Percentiles rank a stretch among this genome's conserved stretches.
phyloP scores from a whole-genome alignment of 768 basidiomycete species.

The Termitomyces sp. region DNA sequence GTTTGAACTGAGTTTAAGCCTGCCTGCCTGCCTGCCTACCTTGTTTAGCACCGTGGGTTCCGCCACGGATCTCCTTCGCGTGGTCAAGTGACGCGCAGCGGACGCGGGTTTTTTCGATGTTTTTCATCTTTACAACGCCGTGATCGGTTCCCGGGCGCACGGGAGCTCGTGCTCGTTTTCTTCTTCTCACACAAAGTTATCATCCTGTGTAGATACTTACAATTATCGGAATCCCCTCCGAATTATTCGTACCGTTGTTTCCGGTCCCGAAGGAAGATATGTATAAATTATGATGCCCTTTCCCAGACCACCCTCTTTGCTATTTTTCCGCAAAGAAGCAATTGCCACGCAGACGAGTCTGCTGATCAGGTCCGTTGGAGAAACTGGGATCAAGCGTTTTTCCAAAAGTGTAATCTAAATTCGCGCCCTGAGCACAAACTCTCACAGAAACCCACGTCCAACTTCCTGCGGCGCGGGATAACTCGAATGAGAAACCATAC shows the following conservation, averaged over 20 bases:
- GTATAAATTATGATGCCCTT: background rate
- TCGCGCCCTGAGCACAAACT: background rate
- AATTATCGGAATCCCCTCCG: background rate
- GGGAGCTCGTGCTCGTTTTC: background rate
- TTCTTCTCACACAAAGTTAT: background rate
- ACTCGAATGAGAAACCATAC: background rate
- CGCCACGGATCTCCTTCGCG: background rate
- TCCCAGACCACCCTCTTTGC: background rate
- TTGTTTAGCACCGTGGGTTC: background rate
- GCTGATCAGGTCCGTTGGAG: background rate
- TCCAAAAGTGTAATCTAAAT: background rate
- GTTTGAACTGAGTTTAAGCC: conserved; percentile 23
- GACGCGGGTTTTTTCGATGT: background rate
- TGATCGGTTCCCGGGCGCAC: background rate
- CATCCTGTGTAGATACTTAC: background rate
- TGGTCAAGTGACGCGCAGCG: conserved; percentile 1
- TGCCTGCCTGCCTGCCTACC: too few species aligned
- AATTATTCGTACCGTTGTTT: background rate
- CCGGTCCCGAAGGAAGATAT: conserved; percentile 2
- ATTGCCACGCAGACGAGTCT: background rate
- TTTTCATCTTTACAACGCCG: background rate
- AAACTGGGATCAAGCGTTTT: background rate
- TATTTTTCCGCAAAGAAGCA: background rate
- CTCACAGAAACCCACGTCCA: background rate
- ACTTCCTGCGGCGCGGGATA: background rate